These are phyloP conservation scores for Mortierella sp. DNA, from an alignment of 371 early-diverging fungal species.

Conservation along the genomic window DNA sequence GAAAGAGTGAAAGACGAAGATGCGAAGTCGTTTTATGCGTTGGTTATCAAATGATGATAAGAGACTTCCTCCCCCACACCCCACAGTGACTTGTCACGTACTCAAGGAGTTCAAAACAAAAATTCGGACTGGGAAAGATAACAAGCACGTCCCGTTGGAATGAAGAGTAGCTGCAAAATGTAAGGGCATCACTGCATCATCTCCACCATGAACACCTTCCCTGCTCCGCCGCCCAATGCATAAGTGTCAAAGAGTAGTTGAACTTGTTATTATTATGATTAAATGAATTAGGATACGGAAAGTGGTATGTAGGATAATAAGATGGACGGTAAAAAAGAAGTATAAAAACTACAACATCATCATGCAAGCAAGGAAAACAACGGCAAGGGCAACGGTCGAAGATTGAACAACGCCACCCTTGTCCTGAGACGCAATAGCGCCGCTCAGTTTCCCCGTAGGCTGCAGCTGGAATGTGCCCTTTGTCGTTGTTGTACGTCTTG, in stretches of 20 bases:
- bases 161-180: too few species aligned
- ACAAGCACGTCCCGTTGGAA: too few species aligned
- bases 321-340: not conserved
- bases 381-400: not conserved
- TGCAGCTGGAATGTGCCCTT: slow-evolving; percentile 40
- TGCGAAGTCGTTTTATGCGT: not conserved
- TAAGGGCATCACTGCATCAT: too few species aligned
- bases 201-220: too few species aligned
- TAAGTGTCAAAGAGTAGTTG: not conserved
- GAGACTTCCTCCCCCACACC: not conserved
- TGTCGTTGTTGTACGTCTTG: not conserved
- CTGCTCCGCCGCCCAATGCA: not conserved
- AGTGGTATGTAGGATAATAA: not conserved
- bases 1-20: not conserved
- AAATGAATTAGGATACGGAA: not conserved
- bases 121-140: too few species aligned
- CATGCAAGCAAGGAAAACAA: slow-evolving; percentile 34
- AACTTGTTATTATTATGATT: not conserved
- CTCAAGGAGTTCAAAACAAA: too few species aligned
- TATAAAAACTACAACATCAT: slow-evolving; percentile 25
- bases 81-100: too few species aligned
- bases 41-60: not conserved
- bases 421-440: slow-evolving; percentile 22
- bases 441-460: slow-evolving; percentile 41
- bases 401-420: slow-evolving; percentile 22